Evolutionary conservation across 1,284 basidiomycete species (phyloP), one percentile per base, ranked within the genome.

Genomic region (Pseudozyma pruni): DNA sequence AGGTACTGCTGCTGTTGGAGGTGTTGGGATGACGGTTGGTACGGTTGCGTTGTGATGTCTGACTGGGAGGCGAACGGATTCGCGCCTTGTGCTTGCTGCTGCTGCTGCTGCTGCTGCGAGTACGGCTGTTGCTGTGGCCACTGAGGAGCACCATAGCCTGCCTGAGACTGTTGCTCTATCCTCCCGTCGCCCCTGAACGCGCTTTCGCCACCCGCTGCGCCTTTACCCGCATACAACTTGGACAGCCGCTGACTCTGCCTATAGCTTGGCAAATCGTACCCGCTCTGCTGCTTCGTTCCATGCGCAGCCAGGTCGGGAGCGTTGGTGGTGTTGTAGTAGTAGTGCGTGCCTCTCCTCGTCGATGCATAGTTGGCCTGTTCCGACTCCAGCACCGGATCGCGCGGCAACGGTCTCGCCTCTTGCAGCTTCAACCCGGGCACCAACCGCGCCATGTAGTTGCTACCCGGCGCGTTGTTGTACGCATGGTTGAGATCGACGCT

Each of bases 401-500:
- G 27, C 0, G 67, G 60, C 1, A 64, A 29, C 1, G 67, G 67
- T 39, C 35, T 33, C 2, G 67, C 56, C 6, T 55, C 60, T 17
- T 60, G 37, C 37, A 66, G 13, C 14, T 61, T 54, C 29, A 71
- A 31, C 7, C 68, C 68, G 19, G 68, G 68, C 6, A 71, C 68
- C 13, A 71, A 40, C 2, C 43, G 47, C 3, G 57, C 45, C 68
- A 71, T 71, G 40, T 71, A 71, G 17, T 43, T 45, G 5, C 57
- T 57, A 2, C 68, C 68, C 0, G 67, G 56, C 1, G 56, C 55
- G 0, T 53, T 20, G 3, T 31, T 33, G 29, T 44, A 51, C 8
- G 27, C 25, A 16, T 70, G 61, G n/a, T 22, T 52, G 22, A 51
- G 34, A 25, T 60, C 57, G 19, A 60, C 27, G 32, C 48, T 49